Evolutionary conservation across 2,329 filamentous ascomycete genomes (phyloP).

Genomic region (Neurospora sp.): DNA sequence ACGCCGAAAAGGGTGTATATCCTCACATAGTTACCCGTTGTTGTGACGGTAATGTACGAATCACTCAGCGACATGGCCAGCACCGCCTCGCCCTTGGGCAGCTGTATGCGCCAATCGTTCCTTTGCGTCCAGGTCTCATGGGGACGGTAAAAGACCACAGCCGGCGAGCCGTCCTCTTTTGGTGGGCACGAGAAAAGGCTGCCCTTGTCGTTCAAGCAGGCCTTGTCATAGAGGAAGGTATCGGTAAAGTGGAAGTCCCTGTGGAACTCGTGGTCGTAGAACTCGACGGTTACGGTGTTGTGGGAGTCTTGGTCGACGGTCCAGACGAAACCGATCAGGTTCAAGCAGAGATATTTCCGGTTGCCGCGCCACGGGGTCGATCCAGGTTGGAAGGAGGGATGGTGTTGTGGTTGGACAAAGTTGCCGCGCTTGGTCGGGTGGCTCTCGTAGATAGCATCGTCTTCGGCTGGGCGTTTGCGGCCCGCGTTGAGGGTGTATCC

Average conservation of each 20-base stretch:
- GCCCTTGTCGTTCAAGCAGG: constrained; percentile 78
- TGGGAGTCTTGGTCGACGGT: constrained; percentile 91
- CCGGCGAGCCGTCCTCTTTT: constrained; percentile 47
- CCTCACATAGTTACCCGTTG: constrained; percentile 77
- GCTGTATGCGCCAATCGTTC: constrained; percentile 76
- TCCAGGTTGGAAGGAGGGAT: constrained; percentile 83
- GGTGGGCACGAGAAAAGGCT: constrained; percentile 77
- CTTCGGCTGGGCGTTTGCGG: constrained; percentile 40
- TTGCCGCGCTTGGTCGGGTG: constrained; percentile 40
- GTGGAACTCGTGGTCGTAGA: constrained; percentile 88
- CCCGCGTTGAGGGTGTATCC: constrained; percentile 60
- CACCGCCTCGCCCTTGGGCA: constrained; percentile 82
- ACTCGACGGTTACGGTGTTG: constrained; percentile 91
- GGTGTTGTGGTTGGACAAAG: constrained; percentile 52
- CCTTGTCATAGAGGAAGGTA: constrained; percentile 91
- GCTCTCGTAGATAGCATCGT: constrained; percentile 39
- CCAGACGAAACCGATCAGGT: constrained; percentile 91
- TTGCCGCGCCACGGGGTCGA: constrained; percentile 95
- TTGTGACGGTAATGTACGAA: constrained; percentile 83
- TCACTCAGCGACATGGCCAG: constrained; percentile 84
- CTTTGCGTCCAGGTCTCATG: constrained; percentile 94
- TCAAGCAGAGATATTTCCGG: constrained; percentile 84
- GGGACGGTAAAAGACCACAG: constrained; percentile 88
- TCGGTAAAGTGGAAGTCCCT: constrained; percentile 97
- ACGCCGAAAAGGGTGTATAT: constrained; percentile 90